Percentiles rank a stretch among this genome's conserved stretches.
Evolutionary conservation across 371 early-diverging fungal genomes (phyloP).

Genomic region (Catenaria anguillulae): DNA sequence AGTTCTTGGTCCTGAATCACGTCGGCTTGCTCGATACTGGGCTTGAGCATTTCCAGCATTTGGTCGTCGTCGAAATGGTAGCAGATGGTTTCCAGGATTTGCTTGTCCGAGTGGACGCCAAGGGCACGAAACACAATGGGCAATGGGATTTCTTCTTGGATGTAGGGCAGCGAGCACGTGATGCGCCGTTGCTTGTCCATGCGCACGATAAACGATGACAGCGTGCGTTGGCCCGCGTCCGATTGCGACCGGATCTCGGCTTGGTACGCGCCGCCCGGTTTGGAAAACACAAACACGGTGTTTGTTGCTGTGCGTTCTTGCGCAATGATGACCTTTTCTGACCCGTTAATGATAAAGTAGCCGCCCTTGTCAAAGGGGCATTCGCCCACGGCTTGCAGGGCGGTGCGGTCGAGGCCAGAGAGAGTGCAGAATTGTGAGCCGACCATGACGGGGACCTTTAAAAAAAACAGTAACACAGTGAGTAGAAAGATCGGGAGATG

Average conservation of each 20-base stretch:
- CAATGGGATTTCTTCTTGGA: slow-evolving; percentile 90
- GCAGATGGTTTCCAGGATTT: slow-evolving; percentile 91
- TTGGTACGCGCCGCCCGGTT: slow-evolving; percentile 73
- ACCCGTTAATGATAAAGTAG: slow-evolving; percentile 98
- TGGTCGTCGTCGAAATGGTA: slow-evolving; percentile 79
- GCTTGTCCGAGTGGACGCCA: slow-evolving; percentile 89
- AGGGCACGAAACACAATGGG: slow-evolving; percentile 94
- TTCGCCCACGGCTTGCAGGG: slow-evolving; percentile 77
- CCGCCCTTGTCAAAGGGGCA: slow-evolving; percentile 99
- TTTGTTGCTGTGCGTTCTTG: slow-evolving; percentile 99
- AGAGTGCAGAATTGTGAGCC: slow-evolving; percentile 84
- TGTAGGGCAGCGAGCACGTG: slow-evolving; percentile 83
- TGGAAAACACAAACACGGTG: slow-evolving; percentile 93
- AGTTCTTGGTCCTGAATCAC: slow-evolving; percentile 86
- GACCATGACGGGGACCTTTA: slow-evolving; percentile 93
- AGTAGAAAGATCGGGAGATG: no score
- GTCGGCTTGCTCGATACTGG: slow-evolving; percentile 95
- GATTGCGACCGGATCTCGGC: slow-evolving; percentile 91
- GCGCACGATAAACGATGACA: slow-evolving; percentile 79
- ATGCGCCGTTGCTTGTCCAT: slow-evolving; percentile 70
- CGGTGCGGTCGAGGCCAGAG: slow-evolving; percentile 51
- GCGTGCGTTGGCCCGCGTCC: slow-evolving; percentile 78
- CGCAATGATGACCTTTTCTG: slow-evolving; percentile 98
- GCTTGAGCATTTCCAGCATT: slow-evolving; percentile 91
- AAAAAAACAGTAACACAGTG: background rate